Base-by-base conservation (phyloP, 768 basidiomycete species). In the Hypholoma fasciculare region DNA sequence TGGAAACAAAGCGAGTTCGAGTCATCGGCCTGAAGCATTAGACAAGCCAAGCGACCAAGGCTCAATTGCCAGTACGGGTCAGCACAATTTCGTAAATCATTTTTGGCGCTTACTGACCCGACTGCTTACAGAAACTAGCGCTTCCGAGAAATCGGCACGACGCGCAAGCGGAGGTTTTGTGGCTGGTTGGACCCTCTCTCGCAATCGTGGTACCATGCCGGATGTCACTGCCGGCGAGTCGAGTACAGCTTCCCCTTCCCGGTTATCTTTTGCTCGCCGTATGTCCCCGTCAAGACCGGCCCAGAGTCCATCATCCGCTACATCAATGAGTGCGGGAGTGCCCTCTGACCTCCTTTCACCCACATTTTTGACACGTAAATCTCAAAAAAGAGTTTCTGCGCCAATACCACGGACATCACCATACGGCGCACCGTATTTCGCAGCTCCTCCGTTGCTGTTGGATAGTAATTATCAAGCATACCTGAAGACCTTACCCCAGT, bases 381-480 rank as follows among this genome's bases (percentile, higher is more conserved):
- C 63, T 26, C 63, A 70, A 37, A 65, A 73, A 51, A 71, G 73
- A 27, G 59, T 61, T 2, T 72, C 77, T 5, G 60, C 69, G 7
- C 74, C 77, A 14, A 62, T 69, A 44, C 71, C 71, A 44, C 69
- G 78, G 23, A 80, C 78, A 14, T 70, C 63, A 38, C 78, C 78
- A 4, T 80, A 80, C 54, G 77, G 72, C 47, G 74, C 78, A 27
- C 78, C 78, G 6, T 78, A 79, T 71, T 79, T 79, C 59, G 78
- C 77, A 1, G 61, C 71, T 23, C 78, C 77, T 9, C 78, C 78
- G 7, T 59, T 68, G 17, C 48, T 68, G 34, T 54, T 69, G 12
- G 66, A 70, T 13, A 61, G 62, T 27, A 59, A 61, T 43, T 65
- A 69, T 46, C 58, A 66, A 30, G 53, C 63, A 8, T 68, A 71